Conservation (phyloP, 2,329 filamentous ascomycete genomes). For the Cladosporium sp. region DNA sequence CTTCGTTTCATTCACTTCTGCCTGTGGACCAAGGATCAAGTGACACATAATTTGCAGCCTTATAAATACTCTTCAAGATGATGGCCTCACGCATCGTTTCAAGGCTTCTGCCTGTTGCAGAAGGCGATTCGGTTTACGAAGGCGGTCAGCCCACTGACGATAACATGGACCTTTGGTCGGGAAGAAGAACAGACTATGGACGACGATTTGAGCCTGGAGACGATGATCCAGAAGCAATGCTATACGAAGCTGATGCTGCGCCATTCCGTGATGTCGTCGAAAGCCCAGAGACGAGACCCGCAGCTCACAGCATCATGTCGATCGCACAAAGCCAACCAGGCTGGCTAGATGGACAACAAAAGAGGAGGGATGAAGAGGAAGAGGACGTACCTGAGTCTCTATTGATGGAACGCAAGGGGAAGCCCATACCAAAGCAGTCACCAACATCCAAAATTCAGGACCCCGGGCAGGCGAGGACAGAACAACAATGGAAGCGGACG, state of each 20-base stretch:
- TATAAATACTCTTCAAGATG: slow-evolving; percentile 26
- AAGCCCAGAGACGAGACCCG: slow-evolving; percentile 37
- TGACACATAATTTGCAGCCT: background rate
- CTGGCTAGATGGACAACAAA: slow-evolving; percentile 33
- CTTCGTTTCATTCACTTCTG: background rate
- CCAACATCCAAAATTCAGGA: slow-evolving; percentile 14
- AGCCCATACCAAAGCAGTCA: slow-evolving; percentile 1
- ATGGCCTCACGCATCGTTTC: slow-evolving; percentile 53
- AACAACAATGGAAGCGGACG: slow-evolving; percentile 49
- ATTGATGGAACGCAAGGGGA: slow-evolving; percentile 45
- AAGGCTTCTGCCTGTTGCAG: slow-evolving; percentile 41
- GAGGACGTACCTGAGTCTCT: slow-evolving; percentile 62
- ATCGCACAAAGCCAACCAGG: slow-evolving; percentile 34
- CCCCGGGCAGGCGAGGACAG: slow-evolving; percentile 17
- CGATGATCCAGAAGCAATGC: slow-evolving; percentile 52
- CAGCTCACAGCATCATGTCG: slow-evolving; percentile 14
- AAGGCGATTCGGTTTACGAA: slow-evolving; percentile 36
- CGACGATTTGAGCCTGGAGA: slow-evolving; percentile 33
- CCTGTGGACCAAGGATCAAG: background rate
- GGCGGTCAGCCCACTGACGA: slow-evolving; percentile 42
- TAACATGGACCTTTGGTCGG: slow-evolving; percentile 36
- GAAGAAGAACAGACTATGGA: slow-evolving; percentile 22
- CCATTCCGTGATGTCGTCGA: slow-evolving; percentile 37
- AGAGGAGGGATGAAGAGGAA: slow-evolving; percentile 44
- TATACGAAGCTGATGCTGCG: slow-evolving; percentile 41